A percentile compares a stretch with the other conserved stretches of the same genome.
These are phyloP conservation scores for Phytopythium boreale DNA, from an alignment of 352 stramenopile genomes.

Conservation along the genomic window DNA sequence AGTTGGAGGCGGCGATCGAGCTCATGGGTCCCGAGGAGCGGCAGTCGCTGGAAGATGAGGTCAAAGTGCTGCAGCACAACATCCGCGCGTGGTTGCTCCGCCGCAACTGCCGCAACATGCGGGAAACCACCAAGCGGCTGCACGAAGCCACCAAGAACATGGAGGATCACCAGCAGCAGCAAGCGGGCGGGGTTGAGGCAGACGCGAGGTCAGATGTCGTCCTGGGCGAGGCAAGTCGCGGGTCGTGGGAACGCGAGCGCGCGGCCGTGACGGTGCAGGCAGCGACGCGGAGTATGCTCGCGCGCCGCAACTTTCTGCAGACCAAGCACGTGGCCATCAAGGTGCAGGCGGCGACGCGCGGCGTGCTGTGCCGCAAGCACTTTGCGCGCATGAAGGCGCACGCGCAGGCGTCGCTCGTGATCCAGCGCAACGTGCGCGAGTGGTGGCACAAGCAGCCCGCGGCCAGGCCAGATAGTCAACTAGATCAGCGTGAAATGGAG, in stretches of 20 bases:
- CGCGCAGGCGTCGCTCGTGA: constrained; percentile 77
- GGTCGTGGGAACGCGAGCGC: constrained; percentile 53
- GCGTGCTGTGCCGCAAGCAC: constrained; percentile 81
- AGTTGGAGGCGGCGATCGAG: constrained; percentile 80
- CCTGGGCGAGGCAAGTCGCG: not conserved
- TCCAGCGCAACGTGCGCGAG: constrained; percentile 82
- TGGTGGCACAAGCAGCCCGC: constrained; percentile 73
- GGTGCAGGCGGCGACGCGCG: constrained; percentile 79
- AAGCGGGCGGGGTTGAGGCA: constrained; percentile 16
- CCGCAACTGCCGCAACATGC: constrained; percentile 87
- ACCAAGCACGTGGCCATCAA: constrained; percentile 86
- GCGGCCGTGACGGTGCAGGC: constrained; percentile 84
- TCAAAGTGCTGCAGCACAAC: constrained; percentile 83
- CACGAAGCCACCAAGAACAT: constrained; percentile 71
- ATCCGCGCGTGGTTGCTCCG: constrained; percentile 85
- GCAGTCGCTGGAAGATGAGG: constrained; percentile 84
- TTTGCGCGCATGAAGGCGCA: constrained; percentile 87
- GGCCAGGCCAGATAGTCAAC: not conserved
- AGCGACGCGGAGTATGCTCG: constrained; percentile 80
- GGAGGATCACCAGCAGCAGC: constrained; percentile 53
- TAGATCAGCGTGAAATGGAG: not conserved
- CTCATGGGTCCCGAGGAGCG: constrained; percentile 85
- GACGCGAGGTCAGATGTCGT: constrained; percentile 15
- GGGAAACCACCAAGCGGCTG: constrained; percentile 80
- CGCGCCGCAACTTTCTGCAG: constrained; percentile 78